A percentile compares a stretch with the other conserved stretches of the same genome.
phyloP scores from a whole-genome alignment of 768 basidiomycete species.

The Mycena epipterygia region DNA sequence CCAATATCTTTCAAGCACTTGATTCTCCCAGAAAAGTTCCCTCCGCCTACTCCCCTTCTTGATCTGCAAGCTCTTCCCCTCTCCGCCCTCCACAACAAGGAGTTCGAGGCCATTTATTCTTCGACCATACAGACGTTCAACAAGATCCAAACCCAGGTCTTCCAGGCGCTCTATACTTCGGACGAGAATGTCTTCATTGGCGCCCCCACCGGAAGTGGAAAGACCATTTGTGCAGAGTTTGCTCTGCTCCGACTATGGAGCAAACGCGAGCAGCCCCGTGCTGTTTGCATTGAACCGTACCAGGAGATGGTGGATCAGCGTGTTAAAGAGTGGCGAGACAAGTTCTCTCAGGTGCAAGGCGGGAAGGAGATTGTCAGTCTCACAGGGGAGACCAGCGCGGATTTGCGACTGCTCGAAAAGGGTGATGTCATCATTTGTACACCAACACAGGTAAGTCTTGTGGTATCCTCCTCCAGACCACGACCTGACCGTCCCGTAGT shows the following conservation, averaged over 20 bases:
- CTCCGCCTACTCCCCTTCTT: slow-evolving; percentile 90
- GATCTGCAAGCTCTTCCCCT: slow-evolving; percentile 93
- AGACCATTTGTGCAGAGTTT: slow-evolving; percentile 98
- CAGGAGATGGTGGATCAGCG: slow-evolving; percentile 97
- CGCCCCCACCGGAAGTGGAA: slow-evolving; percentile 96
- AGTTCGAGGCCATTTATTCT: slow-evolving; percentile 90
- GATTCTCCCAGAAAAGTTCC: slow-evolving; percentile 97
- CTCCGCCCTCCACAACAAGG: slow-evolving; percentile 92
- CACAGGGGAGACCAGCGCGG: slow-evolving; percentile 95
- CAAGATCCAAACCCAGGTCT: slow-evolving; percentile 99
- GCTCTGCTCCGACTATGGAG: slow-evolving; percentile 97
- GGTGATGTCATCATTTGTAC: slow-evolving; percentile 96
- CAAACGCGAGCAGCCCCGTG: slow-evolving; percentile 82
- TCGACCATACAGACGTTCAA: slow-evolving; percentile 90
- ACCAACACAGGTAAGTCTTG: slow-evolving; percentile 80
- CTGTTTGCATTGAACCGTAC: slow-evolving; percentile 96
- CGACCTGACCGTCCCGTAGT: slow-evolving; percentile 59
- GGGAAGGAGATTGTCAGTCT: slow-evolving; percentile 95
- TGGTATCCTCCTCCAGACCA: not conserved
- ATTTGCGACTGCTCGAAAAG: slow-evolving; percentile 90
- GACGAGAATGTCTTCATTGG: slow-evolving; percentile 98
- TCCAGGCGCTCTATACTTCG: slow-evolving; percentile 96
- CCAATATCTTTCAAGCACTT: slow-evolving; percentile 99
- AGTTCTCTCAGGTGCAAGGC: slow-evolving; percentile 86
- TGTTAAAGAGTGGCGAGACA: slow-evolving; percentile 89